phyloP scores from a whole-genome alignment of 148 eudicot genomes.

The Camellia granthamiana region DNA sequence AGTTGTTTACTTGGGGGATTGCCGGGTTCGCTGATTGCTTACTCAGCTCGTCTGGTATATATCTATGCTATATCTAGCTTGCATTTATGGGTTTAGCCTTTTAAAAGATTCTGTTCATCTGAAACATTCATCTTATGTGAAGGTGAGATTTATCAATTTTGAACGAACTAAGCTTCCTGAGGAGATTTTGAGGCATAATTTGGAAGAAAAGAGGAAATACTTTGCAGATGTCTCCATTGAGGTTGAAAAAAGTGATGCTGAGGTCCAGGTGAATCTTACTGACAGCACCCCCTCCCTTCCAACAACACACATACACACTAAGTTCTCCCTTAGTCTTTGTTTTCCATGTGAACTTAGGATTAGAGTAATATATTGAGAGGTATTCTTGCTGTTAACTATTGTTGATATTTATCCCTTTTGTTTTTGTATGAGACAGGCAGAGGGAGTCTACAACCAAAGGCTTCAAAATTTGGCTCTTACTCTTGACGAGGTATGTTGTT shows the following conservation, averaged over 20 bases:
- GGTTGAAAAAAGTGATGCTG: slow-evolving; percentile 87
- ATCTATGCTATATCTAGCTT: slow-evolving; percentile 13
- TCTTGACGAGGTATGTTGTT: slow-evolving; percentile 71
- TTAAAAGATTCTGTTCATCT: slow-evolving; percentile 1
- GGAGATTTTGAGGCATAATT: slow-evolving; percentile 74
- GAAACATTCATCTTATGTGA: slow-evolving; percentile 18
- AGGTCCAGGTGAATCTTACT: slow-evolving; percentile 63
- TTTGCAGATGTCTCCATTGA: slow-evolving; percentile 62
- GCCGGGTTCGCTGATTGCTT: slow-evolving; percentile 96
- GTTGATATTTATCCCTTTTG: slow-evolving; percentile 12
- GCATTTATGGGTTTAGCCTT: not conserved
- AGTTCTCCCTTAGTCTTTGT: too few species aligned
- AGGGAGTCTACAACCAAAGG: slow-evolving; percentile 94
- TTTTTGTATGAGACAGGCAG: slow-evolving; percentile 55
- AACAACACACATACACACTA: too few species aligned
- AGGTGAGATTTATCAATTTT: slow-evolving; percentile 91
- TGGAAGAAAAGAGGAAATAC: slow-evolving; percentile 89
- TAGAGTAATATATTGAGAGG: not conserved
- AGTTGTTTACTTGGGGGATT: slow-evolving; percentile 92
- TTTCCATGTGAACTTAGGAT: not conserved
- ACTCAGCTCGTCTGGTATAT: slow-evolving; percentile 85
- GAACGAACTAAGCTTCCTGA: slow-evolving; percentile 90
- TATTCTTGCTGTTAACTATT: not conserved
- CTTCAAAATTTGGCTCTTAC: slow-evolving; percentile 98
- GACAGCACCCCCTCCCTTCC: not conserved